phyloP scores from a whole-genome alignment of 257 asterid species.

The Nicotiana otophora region DNA sequence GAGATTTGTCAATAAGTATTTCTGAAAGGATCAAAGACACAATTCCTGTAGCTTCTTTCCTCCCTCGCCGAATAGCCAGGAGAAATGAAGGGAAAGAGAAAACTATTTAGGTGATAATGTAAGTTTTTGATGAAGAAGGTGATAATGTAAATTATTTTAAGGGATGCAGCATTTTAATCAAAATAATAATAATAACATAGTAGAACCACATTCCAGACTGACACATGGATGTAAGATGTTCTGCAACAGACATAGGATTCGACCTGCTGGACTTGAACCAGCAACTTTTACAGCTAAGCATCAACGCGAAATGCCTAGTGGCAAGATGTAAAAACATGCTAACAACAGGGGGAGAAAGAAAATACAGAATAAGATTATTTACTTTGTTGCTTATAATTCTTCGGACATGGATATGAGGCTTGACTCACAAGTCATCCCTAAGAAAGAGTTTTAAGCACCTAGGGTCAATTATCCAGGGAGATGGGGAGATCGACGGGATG shows the following conservation, averaged over 20 bases:
- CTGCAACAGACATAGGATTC: neutral
- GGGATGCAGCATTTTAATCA: neutral
- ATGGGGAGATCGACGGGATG: too few species aligned
- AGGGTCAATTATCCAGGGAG: too few species aligned
- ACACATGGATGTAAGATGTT: neutral
- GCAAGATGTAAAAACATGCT: neutral
- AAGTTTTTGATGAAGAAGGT: neutral
- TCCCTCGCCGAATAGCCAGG: neutral
- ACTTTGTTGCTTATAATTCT: neutral
- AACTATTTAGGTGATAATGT: neutral
- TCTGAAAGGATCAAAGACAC: neutral
- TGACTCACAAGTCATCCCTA: too few species aligned
- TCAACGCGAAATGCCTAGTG: neutral
- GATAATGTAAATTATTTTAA: neutral
- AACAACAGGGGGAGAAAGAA: neutral
- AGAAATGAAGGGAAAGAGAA: neutral
- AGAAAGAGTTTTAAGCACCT: too few species aligned
- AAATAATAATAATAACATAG: neutral
- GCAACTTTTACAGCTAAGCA: neutral
- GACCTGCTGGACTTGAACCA: constrained; percentile 27
- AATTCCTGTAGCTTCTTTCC: neutral
- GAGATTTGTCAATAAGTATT: neutral
- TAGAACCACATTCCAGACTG: neutral
- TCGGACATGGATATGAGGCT: too few species aligned
- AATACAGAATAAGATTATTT: neutral